Evolutionary conservation across 2,329 filamentous ascomycete species (phyloP), one percentile per base, ranked within the genome.

Genomic region (Sporothrix pseudoabietina): DNA sequence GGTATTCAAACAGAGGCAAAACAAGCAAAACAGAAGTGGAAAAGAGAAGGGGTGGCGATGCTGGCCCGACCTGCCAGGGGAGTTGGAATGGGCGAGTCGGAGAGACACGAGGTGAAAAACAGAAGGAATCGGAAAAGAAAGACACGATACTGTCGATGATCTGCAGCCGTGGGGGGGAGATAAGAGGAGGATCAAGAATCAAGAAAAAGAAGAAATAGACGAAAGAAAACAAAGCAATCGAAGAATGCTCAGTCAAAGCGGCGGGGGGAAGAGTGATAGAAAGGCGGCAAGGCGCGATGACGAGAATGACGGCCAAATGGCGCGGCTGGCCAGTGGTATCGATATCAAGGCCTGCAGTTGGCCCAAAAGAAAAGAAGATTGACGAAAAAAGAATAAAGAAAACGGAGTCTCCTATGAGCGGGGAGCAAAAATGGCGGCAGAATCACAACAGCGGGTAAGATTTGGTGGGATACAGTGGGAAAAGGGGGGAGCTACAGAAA

Each of bases 231-330:
- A 22, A 69, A 69, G 30, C 8, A 32, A 54, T 41, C 47, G 19
- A 47, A 22, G 8, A 57, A 54, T 32, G 44, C 26, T n/a, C 14
- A 12, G 32, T 26, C 8, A n/a, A 52, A 32, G 44, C 47, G 52
- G 69, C 41, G 22, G 26, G 71, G 41, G 6, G 69, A 65, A 19
- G 44, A 49, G 41, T n/a, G 44, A 71, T 39, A 19, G 16, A 66
- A 49, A 49, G 10, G 22, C 32, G 26, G 47, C 69, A 54, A 39
- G 70, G 57, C 44, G 57, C 49, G 72, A 73, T 71, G 72, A 63
- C 66, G 72, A 73, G 68, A 71, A 71, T 65, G 55, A 71, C 68
- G 66, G 66, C 47, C 72, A 19, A 66, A 73, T 73, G 72, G 72
- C 72, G 68, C 72, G 68, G 72, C 68, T 54, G 57, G 57, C 66